Evolutionary conservation across 148 eudicot genomes (phyloP), one percentile per base, ranked within the genome.

Genomic region (Chenopodium formosanum): DNA sequence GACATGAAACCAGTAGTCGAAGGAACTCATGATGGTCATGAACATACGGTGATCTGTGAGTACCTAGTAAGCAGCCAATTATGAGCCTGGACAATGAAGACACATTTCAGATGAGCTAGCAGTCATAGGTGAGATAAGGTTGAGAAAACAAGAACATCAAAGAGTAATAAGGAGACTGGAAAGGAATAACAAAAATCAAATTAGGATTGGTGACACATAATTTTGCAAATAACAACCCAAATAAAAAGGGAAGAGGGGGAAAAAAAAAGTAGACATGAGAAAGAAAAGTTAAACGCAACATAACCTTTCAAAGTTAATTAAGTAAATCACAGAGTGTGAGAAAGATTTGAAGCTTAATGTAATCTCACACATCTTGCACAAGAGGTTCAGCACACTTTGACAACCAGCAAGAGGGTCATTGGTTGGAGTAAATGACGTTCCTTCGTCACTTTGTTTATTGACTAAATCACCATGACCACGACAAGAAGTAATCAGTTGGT

Each of bases 221-320:
- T 64, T 8, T 64, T 64, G 67, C 27, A 4, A 19, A 8, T 64
- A 23, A n/a, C 9, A 4, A 9, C 12, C 12, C 11, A 8, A 20
- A 8, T n/a, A 64, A n/a, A 64, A 9, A 64, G 27, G 66, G 44
- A 5, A 6, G 7, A 12, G 23, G 65, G 12, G 40, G 4, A 40
- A 44, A 16, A 58, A 66, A 34, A 1, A 47, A 66, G 65, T 1
- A 4, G 19, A 71, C 2, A 17, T 8, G 29, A 67, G 50, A 52
- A 53, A 68, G 65, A 53, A 70, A 46, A 70, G 6, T 25, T 46
- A 48, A 40, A 67, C 22, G 48, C 31, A 50, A 66, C 48, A 58
- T 75, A 82, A 96, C 99, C 97, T 92, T 84, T 96, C 99, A 62
- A 89, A 84, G 83, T 94, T 96, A 87, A 94, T 85, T 86, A 96